Percentiles rank a stretch among this genome's conserved stretches.
These are phyloP conservation scores for Ceratocystis cubensis DNA, from an alignment of 2,329 filamentous ascomycete genomes.

Conservation along the genomic window DNA sequence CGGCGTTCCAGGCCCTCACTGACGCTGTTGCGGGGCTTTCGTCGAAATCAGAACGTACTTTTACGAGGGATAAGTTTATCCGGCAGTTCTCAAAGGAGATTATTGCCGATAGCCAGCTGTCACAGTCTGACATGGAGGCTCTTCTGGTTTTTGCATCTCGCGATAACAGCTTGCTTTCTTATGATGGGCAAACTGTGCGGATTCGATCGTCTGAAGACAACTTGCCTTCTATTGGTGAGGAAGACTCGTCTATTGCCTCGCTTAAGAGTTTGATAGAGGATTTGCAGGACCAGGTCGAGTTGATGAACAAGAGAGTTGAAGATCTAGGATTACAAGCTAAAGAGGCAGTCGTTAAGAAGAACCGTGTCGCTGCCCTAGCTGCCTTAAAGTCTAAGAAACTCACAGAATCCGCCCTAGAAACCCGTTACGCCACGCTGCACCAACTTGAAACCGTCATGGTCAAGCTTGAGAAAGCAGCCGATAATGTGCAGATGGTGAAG, in stretches of 20 bases:
- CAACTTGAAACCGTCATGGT: slow-evolving; percentile 74
- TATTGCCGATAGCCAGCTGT: slow-evolving; percentile 38
- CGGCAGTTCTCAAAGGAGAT: slow-evolving; percentile 44
- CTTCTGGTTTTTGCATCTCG: slow-evolving; percentile 57
- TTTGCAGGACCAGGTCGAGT: slow-evolving; percentile 57
- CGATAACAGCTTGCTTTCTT: slow-evolving; percentile 48
- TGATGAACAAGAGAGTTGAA: slow-evolving; percentile 54
- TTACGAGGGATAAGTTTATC: slow-evolving; percentile 52
- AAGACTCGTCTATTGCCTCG: slow-evolving; percentile 72
- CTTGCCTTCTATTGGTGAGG: slow-evolving; percentile 48
- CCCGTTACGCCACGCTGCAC: slow-evolving; percentile 57
- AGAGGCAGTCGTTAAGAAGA: slow-evolving; percentile 57
- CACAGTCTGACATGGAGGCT: slow-evolving; percentile 53
- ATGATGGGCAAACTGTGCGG: slow-evolving; percentile 59
- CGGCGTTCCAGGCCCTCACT: slow-evolving; percentile 42
- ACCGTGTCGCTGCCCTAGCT: slow-evolving; percentile 61
- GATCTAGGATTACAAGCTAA: slow-evolving; percentile 53
- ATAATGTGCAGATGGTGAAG: slow-evolving; percentile 70
- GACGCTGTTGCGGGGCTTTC: slow-evolving; percentile 33
- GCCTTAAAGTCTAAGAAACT: slow-evolving; percentile 73
- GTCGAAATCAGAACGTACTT: slow-evolving; percentile 52
- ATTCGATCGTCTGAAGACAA: slow-evolving; percentile 40
- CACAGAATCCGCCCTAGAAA: slow-evolving; percentile 59
- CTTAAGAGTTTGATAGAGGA: slow-evolving; percentile 67
- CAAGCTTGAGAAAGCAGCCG: slow-evolving; percentile 74